A percentile compares a stretch with the other conserved stretches of the same genome.
Conservation (phyloP, 2,329 filamentous ascomycete genomes). For the Hypoxylon sp. region DNA sequence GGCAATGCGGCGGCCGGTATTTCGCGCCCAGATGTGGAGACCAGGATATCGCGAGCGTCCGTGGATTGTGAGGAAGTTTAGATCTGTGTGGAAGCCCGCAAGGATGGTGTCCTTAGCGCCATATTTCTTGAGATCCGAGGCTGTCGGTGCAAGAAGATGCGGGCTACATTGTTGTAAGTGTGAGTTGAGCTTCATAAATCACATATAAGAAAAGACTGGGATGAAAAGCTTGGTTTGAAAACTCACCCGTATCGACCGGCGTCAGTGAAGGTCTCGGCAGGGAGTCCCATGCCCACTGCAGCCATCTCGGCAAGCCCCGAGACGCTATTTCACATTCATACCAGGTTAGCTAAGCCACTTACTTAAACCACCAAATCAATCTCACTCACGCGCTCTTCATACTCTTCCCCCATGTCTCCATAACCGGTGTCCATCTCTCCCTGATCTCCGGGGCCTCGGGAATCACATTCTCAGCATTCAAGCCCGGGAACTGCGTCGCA, state of each 20-base stretch:
- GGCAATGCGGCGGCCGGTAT: constrained; percentile 71
- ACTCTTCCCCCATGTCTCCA: constrained; percentile 71
- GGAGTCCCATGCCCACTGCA: constrained; percentile 69
- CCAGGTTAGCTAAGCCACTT: constrained; percentile 5
- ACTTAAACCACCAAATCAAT: not conserved
- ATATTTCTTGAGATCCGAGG: constrained; percentile 70
- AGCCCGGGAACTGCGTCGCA: constrained; percentile 67
- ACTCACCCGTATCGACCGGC: constrained; percentile 70
- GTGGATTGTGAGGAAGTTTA: constrained; percentile 77
- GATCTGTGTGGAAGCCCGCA: constrained; percentile 75
- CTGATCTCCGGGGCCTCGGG: constrained; percentile 66
- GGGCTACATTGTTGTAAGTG: constrained; percentile 58
- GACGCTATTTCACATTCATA: constrained; percentile 58
- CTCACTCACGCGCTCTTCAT: constrained; percentile 71
- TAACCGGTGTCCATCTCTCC: constrained; percentile 67
- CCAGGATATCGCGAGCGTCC: constrained; percentile 74
- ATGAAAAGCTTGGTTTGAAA: constrained; percentile 11
- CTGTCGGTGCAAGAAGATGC: constrained; percentile 73
- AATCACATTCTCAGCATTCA: constrained; percentile 70
- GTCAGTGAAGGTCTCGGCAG: constrained; percentile 67
- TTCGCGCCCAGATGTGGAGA: constrained; percentile 74
- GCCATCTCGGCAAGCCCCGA: constrained; percentile 72
- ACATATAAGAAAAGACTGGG: constrained; percentile 5
- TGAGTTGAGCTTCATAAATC: not conserved
- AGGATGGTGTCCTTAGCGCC: constrained; percentile 70